Evolutionary conservation across 1,284 basidiomycete genomes (phyloP), one percentile per base, ranked within the genome.

Genomic region (Ceratobasidium theobromae): DNA sequence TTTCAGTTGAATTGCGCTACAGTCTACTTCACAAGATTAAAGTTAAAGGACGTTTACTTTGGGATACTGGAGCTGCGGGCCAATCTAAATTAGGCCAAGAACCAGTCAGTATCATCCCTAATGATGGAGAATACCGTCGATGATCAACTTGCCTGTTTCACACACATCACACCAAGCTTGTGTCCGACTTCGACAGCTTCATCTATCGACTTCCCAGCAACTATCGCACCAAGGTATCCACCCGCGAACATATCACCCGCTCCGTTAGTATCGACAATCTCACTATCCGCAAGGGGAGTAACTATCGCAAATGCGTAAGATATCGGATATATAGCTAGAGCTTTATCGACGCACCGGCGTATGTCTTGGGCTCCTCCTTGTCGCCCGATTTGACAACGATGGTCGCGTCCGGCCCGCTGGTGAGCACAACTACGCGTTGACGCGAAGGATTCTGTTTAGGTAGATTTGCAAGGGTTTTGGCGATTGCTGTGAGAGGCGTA

Each of bases 221-320:
- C 87, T 58, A 87, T 82, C 0, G 90, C 95, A 55, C 92, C 97
- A 54, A 98, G 76, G 81, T 98, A 95, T 53, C 93, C 97, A 69
- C 97, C 97, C n/a, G 95, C 94, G 73, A 99, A 99, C 57, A 94
- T 95, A 77, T 99, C 97, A 58, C 97, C 97, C n/a, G 97, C 97
- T 60, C 93, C 97, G 79, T 99, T 99, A 66, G 97, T 99, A 78
- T 99, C 97, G 67, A 98, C 88, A 72, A 99, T 96, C 76, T 89
- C 76, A 66, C 83, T 83, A 70, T 82, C 80, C 58, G 77, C 73
- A 69, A 98, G 81, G 54, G 84, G 41, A 9, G 28, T 14, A 18
- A 49, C 57, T 60, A 35, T 1, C 80, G 66, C 80, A 76, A 53
- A 96, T n/a, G n/a, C n/a, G n/a, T n/a, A 92, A 33, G 80, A 72